Evolutionary conservation across 495 filamentous ascomycete genomes (phyloP), one percentile per base, ranked within the genome.

Genomic region (Parachaetomium inaequale): DNA sequence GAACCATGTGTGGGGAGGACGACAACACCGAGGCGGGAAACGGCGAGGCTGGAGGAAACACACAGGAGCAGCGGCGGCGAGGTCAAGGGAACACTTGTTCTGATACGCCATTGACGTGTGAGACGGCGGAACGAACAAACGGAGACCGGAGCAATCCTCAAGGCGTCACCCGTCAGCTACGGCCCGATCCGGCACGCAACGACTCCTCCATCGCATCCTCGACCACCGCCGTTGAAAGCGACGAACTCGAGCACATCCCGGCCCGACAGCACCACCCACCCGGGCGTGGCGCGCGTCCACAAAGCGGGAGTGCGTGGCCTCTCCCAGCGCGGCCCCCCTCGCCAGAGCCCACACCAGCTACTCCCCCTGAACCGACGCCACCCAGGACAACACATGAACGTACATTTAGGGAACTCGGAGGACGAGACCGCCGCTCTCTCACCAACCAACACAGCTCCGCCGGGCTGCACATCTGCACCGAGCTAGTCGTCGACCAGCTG

Each of bases 401-500:
- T 29, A 6, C 34, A 15, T 29, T 19, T 29, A 29, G 19, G 29
- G 29, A 14, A 11, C 12, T 2, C 23, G 15, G 12, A 5, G 21
- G 23, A 40, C 38, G 15, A 12, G 38, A 40, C 38, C n/a, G 21
- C 8, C 43, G 21, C 0, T 31, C 38, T 4, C 7, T 19, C 17
- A 7, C 15, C 38, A 32, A 19, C 36, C 36, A 29, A 31, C 14
- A 31, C 36, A 19, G 43, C 52, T 7, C 38, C 10, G 23, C 64
- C 21, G 66, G 61, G 14, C 42, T 71, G 23, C 66, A 67, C 15
- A 59, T 71, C 45, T 68, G 64, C 55, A 45, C 59, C 10, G 43
- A 68, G 23, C 28, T 66, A 19, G 47, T 72, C 12, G 61, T 55
- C 14, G 65, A 64, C 45, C 63, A 72, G 56, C 59, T 72, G 31